Base-by-base conservation (phyloP, 2,329 filamentous ascomycete species). In the Scedosporium boydii region DNA sequence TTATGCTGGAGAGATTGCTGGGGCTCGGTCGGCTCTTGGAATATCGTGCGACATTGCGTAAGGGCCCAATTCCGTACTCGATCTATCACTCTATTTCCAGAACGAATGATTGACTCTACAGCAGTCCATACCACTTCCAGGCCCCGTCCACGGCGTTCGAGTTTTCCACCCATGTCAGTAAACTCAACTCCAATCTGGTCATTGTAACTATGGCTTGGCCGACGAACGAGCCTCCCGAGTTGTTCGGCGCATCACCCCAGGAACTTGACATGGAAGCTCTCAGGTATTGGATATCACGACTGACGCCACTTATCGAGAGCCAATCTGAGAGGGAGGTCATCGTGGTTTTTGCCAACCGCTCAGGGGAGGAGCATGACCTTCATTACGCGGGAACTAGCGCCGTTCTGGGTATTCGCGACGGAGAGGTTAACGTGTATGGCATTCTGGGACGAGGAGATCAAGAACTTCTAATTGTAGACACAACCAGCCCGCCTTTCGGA, bases 141-240 rank as follows among this genome's bases (percentile, higher is more conserved):
- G 62, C 62, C 4, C 60, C 63, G 1, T 66, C 64, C 64, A 44
- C 56, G 0, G 56, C 27, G 0, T 67, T 56, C 26, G 63, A 74
- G 63, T 63, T 10, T 78, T 80, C 80, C 0, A 81, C 75, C 23
- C 84, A 89, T 51, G 76, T 87, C 6, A 70, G 91, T 0, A 73
- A 83, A 1, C 73, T 76, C 0, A 68, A 79, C 0, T 81, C 87
- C 0, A 84, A 85, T n/a, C 65, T 93, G 0, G 84, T 90, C 1
- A 82, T 91, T 38, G 66, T 93, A 0, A 84, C 83, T 3, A 92
- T 93, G 89, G 88, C 90, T 0, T 93, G 89, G 89, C 77, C 89
- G 41, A 91, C 88, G 1, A 77, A 71, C 61, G 83, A 78, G 64
- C 79, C 77, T 67, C 78, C 72, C 1, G 77, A 68, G 10, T 62